These are phyloP conservation scores for Talaromyces adpressus DNA, from an alignment of 495 filamentous ascomycete species.

Conservation along the genomic window DNA sequence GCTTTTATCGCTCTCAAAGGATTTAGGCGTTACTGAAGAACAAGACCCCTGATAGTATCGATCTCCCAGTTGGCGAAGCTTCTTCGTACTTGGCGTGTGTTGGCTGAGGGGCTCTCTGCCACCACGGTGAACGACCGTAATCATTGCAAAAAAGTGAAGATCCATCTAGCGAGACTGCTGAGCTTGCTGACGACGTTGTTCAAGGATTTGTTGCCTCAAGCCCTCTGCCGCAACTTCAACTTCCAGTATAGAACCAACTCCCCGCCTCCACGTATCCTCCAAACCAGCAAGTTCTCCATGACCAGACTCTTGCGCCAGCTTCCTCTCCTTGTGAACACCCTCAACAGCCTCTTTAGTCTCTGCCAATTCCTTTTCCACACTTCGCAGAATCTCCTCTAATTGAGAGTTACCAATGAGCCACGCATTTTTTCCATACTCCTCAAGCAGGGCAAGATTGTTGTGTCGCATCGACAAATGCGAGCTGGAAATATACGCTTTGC, in stretches of 20 bases:
- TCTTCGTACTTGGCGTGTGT: neutral
- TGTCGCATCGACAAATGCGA: conserved; percentile 60
- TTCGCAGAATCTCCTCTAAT: conserved; percentile 62
- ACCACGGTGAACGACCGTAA: neutral
- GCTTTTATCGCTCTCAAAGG: neutral
- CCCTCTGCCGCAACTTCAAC: conserved; percentile 69
- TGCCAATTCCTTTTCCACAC: conserved; percentile 72
- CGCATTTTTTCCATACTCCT: conserved; percentile 77
- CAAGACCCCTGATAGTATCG: too few relatives aligned
- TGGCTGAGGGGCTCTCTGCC: neutral
- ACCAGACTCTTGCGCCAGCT: conserved; percentile 60
- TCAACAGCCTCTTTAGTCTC: conserved; percentile 58
- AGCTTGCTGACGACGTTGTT: conserved; percentile 36
- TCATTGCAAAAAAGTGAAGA: neutral
- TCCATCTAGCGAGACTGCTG: conserved; percentile 14
- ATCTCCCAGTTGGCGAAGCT: neutral
- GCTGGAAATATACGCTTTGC: conserved; percentile 53
- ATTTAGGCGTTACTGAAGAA: too few relatives aligned
- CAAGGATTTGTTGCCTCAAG: conserved; percentile 56
- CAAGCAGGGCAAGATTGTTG: conserved; percentile 66
- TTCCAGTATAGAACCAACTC: conserved; percentile 64
- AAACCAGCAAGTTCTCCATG: conserved; percentile 59
- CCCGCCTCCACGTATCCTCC: conserved; percentile 67
- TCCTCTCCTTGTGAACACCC: conserved; percentile 61
- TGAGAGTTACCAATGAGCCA: conserved; percentile 84